Percentiles rank a stretch among this genome's conserved stretches.
phyloP scores from a whole-genome alignment of 2,329 filamentous ascomycete genomes.

The Sporothrix globosa region DNA sequence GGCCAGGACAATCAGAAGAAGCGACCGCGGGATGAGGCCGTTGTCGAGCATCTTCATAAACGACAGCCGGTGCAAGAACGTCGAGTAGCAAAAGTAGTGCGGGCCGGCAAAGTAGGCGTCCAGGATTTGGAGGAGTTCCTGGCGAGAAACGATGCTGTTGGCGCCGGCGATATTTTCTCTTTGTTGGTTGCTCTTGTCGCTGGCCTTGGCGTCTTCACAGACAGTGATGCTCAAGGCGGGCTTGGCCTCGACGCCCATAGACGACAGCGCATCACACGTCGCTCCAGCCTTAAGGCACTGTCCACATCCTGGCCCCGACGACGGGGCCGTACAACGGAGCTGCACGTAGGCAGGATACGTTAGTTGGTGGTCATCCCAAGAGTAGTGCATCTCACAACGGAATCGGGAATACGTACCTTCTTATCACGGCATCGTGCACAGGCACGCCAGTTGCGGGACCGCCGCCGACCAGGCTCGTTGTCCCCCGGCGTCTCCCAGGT shows the following conservation, averaged over 20 bases:
- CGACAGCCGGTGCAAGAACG: constrained; percentile 21
- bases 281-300: constrained; percentile 13
- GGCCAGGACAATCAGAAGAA: constrained; percentile 16
- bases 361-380: background rate
- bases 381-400: background rate
- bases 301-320: background rate
- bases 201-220: background rate
- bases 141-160: background rate
- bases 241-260: background rate
- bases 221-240: background rate
- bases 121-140: constrained; percentile 6
- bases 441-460: constrained; percentile 26
- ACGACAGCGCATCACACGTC: background rate
- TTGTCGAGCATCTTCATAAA: constrained; percentile 27
- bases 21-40: constrained; percentile 6
- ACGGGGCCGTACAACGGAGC: constrained; percentile 19
- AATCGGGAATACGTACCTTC: background rate
- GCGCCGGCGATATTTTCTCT: background rate
- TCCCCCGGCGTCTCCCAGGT: constrained; percentile 3
- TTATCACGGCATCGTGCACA: constrained; percentile 23
- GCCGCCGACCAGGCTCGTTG: constrained; percentile 5
- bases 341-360: background rate
- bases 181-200: no score
- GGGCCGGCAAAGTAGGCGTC: constrained; percentile 28
- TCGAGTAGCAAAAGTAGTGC: constrained; percentile 26